Evolutionary conservation across 176 grass and related monocot species (phyloP).

Genomic region (Rhynchospora breviuscula): DNA sequence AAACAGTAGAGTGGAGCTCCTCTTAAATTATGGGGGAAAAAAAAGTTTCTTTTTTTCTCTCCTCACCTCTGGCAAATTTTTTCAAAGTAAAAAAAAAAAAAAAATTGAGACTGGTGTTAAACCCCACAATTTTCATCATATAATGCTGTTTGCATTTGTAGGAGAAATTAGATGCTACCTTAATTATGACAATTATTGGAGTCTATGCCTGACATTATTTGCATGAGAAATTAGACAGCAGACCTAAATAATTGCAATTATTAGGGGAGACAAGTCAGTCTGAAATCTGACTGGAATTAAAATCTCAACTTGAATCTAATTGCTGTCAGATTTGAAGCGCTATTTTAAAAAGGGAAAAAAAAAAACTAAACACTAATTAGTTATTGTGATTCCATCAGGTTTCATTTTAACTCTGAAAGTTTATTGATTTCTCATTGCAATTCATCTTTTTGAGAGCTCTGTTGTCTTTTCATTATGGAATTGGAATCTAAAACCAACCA

Average conservation of each 20-base stretch:
- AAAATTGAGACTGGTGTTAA: background rate
- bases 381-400: background rate
- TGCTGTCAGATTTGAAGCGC: background rate
- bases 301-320: slow-evolving; percentile 3
- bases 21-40: background rate
- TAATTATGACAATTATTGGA: slow-evolving; percentile 19
- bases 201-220: background rate
- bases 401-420: background rate
- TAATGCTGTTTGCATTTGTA: background rate
- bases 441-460: background rate
- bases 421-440: background rate
- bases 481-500: background rate
- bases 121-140: background rate
- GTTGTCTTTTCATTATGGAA: background rate
- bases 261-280: slow-evolving; percentile 17
- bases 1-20: background rate
- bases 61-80: background rate
- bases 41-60: background rate
- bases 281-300: background rate
- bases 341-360: background rate
- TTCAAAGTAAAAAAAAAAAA: too few species aligned
- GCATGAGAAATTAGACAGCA: slow-evolving; percentile 16
- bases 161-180: slow-evolving; percentile 6
- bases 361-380: background rate
- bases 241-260: slow-evolving; percentile 16